A percentile compares a stretch with the other conserved stretches of the same genome.
Conservation (phyloP, 1,284 basidiomycete genomes). For the Naganishia albida region DNA sequence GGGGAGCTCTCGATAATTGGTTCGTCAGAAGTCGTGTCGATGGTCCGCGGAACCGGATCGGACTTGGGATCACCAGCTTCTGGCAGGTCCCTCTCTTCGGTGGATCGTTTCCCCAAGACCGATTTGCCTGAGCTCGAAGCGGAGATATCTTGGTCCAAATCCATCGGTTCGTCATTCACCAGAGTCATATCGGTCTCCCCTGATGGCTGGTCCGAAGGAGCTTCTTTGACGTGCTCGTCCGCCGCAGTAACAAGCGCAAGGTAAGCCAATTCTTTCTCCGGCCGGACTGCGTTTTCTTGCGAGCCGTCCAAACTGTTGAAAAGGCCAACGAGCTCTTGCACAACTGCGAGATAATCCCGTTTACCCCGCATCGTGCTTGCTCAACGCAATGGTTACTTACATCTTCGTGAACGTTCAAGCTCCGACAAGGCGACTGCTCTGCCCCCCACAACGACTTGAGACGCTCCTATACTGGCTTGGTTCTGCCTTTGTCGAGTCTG, state of each 20-base stretch:
- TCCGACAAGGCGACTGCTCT: constrained; percentile 34
- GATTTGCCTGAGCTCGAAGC: constrained; percentile 3
- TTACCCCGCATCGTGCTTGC: neutral
- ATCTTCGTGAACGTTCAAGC: constrained; percentile 45
- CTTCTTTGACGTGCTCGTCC: constrained; percentile 20
- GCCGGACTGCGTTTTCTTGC: constrained; percentile 42
- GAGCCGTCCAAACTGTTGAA: constrained; percentile 28
- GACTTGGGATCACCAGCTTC: neutral
- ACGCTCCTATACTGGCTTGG: neutral
- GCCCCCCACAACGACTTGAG: constrained; percentile 28
- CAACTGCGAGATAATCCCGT: constrained; percentile 12
- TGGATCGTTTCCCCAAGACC: constrained; percentile 31
- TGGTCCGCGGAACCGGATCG: neutral
- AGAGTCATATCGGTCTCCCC: constrained; percentile 15
- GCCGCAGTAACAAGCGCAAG: constrained; percentile 41
- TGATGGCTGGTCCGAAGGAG: neutral
- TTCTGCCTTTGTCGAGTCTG: constrained; percentile 39
- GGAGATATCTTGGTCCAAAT: constrained; percentile 2
- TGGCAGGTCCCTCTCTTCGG: constrained; percentile 24
- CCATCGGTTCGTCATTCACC: constrained; percentile 23
- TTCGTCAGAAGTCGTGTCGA: neutral
- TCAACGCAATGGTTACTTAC: constrained; percentile 36
- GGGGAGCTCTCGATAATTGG: neutral
- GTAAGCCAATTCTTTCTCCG: constrained; percentile 51
- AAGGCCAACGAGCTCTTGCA: constrained; percentile 25